Evolutionary conservation across 192 early-diverging fungal species (phyloP).

Genomic region (Rhizophlyctis rosea): DNA sequence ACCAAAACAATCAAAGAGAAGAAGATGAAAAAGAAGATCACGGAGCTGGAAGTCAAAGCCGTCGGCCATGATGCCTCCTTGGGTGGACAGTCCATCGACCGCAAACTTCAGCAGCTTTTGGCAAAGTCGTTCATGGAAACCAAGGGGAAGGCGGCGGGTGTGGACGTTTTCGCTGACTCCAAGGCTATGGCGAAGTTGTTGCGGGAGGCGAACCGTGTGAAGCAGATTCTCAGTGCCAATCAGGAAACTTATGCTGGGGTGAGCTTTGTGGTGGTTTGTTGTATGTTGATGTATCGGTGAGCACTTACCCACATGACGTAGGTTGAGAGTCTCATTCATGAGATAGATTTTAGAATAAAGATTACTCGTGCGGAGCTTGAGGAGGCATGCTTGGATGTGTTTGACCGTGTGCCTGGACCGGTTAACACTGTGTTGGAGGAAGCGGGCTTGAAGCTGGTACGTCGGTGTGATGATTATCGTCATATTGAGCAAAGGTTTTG

Average conservation of each 20-base stretch:
- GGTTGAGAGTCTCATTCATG: conserved; percentile 86
- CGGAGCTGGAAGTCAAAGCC: conserved; percentile 76
- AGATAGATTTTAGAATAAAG: conserved; percentile 74
- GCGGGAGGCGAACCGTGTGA: conserved; percentile 93
- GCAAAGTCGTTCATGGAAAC: conserved; percentile 68
- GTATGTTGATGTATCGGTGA: background rate
- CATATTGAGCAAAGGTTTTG: too few species aligned
- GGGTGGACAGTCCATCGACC: conserved; percentile 86
- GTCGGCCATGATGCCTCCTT: conserved; percentile 78
- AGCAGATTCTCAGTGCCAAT: conserved; percentile 95
- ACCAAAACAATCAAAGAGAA: conserved; percentile 60
- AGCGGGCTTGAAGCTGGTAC: conserved; percentile 66
- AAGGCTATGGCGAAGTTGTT: conserved; percentile 86
- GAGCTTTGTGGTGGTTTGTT: conserved; percentile 14
- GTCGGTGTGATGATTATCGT: too few species aligned
- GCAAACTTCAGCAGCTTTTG: conserved; percentile 75
- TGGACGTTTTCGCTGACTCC: conserved; percentile 58
- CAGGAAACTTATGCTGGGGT: conserved; percentile 77
- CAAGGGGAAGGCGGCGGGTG: conserved; percentile 45
- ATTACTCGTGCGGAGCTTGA: conserved; percentile 84
- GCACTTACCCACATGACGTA: conserved; percentile 16
- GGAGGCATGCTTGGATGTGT: conserved; percentile 57
- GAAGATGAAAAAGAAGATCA: conserved; percentile 45
- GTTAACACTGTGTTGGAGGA: conserved; percentile 68
- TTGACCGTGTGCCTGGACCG: conserved; percentile 66